Base-by-base conservation (phyloP, 2,329 filamentous ascomycete species). In the Colletotrichum graminicola region DNA sequence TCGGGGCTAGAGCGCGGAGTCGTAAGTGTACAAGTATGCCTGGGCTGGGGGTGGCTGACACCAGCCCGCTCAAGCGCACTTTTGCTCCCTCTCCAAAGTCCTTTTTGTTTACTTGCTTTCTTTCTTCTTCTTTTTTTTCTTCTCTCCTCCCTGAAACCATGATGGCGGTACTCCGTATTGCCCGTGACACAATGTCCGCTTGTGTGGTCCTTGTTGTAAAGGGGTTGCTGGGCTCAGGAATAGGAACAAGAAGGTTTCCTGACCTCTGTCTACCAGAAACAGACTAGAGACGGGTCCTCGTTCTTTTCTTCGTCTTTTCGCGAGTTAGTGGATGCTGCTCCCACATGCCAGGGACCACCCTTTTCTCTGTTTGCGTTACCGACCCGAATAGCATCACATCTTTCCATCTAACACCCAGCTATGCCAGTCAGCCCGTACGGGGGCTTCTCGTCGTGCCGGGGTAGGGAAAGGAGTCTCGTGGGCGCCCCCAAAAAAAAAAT, bases 291-390 rank as follows among this genome's bases (percentile, higher is more conserved):
- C 8, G 18, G 16, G 29, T 32, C 51, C 51, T 32, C 16, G 26
- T 18, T 21, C 14, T 11, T 18, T 18, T 32, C 39, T 39, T 23
- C 23, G 26, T n/a, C 29, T 34, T 36, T 36, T 36, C 45, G 21
- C 12, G 39, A 29, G 45, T 32, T 62, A 21, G 16, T 8, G 14
- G 34, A 60, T 18, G 56, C 23, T n/a, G 32, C 32, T 36, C 45
- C 52, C 16, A 18, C 36, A 52, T 10, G 23, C 41, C 49, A 39
- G 51, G 60, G 29, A 56, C 43, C 26, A 41, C 39, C 66, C 66
- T 43, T 64, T 64, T 36, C 36, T 49, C 23, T 64, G 39, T 49
- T 49, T 41, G 66, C 23, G 51, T 51, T 64, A 56, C 49, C 51
- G 60, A 41, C 64, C 51, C 41, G 43, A 57, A 43, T 36, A 55